Percentiles rank a stretch among this genome's conserved stretches.
Conservation (phyloP, 805 yeast genomes). For the Barnettozyma populi region DNA sequence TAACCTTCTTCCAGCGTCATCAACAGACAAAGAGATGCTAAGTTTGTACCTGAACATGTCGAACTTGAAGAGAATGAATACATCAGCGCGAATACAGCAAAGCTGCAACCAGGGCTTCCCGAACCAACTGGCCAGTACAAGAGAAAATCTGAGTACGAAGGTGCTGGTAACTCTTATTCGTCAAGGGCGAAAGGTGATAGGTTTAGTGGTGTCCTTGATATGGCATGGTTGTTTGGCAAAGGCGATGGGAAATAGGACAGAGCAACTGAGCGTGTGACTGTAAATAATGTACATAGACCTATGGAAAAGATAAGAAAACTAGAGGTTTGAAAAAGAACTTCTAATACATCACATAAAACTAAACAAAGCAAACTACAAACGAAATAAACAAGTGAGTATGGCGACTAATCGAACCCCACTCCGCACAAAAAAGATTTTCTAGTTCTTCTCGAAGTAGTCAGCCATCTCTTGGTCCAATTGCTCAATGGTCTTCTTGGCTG, state of each 20-base stretch:
- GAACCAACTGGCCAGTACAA: slow-evolving; percentile 30
- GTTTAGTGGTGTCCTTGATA: slow-evolving; percentile 23
- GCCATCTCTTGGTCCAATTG: slow-evolving; percentile 98
- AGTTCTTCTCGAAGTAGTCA: slow-evolving; percentile 69
- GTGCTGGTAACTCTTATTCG: slow-evolving; percentile 55
- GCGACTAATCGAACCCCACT: neutral
- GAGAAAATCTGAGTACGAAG: slow-evolving; percentile 62
- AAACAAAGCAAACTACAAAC: neutral
- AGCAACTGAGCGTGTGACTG: neutral
- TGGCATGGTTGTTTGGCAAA: slow-evolving; percentile 20
- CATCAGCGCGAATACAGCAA: slow-evolving; percentile 22
- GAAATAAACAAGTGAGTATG: neutral
- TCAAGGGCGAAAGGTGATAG: slow-evolving; percentile 56
- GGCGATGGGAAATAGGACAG: slow-evolving; percentile 1
- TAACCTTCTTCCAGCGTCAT: slow-evolving; percentile 21
- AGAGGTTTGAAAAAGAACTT: neutral
- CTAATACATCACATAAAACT: neutral
- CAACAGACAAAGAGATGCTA: slow-evolving; percentile 30
- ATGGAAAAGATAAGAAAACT: neutral
- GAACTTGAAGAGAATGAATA: slow-evolving; percentile 15
- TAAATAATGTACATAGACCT: neutral
- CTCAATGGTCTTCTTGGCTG: slow-evolving; percentile 73
- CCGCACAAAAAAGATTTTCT: slow-evolving; percentile 16
- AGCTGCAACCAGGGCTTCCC: slow-evolving; percentile 53
- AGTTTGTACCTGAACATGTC: slow-evolving; percentile 30